Base-by-base conservation (phyloP, 2,329 filamentous ascomycete species). In the Rasamsonia emersonii region DNA sequence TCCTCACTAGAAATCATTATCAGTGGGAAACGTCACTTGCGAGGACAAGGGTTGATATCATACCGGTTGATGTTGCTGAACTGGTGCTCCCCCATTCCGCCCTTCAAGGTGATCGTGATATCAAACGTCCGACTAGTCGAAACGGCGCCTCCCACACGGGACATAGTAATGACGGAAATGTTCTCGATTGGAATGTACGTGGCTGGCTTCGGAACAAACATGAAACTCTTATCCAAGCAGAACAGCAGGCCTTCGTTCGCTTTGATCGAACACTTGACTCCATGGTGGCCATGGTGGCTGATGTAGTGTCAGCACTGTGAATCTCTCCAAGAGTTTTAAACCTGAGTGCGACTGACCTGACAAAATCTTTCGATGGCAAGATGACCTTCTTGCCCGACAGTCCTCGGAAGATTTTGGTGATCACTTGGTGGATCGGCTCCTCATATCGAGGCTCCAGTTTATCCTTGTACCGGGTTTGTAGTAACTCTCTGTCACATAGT, bases 261-360 rank as follows among this genome's bases (percentile, higher is more conserved):
- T 65, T 98, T 98, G 75, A 98, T 95, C n/a, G 88, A 93, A 62
- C 91, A 98, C 66, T 98, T 98, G 62, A 98, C 93, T 37, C 91
- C 91, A 46, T 80, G 85, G 59, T 95, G 88, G 50, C 82, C 78
- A 56, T 94, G 86, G 64, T 96, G 91, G 45, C 83, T 59, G 7
- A 27, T 27, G 7, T 7, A 32, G 30, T 18, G n/a, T 28, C 17
- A 8, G 11, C 9, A 23, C 13, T 27, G 9, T 15, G 24, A 11
- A 14, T 10, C 7, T 27, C 9, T 7, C 7, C 24, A 27, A 15
- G 9, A 9, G 13, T 23, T 23, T n/a, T n/a, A 8, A 23, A 8
- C 20, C 8, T 27, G 24, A 14, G 24, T 9, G 8, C 7, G 9
- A 40, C 53, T 45, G 18, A 79, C 70, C 79, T 93, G 54, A 80